Base-by-base conservation (phyloP, 1,139 yeast genomes). In the Yamadazyma dushanensis region DNA sequence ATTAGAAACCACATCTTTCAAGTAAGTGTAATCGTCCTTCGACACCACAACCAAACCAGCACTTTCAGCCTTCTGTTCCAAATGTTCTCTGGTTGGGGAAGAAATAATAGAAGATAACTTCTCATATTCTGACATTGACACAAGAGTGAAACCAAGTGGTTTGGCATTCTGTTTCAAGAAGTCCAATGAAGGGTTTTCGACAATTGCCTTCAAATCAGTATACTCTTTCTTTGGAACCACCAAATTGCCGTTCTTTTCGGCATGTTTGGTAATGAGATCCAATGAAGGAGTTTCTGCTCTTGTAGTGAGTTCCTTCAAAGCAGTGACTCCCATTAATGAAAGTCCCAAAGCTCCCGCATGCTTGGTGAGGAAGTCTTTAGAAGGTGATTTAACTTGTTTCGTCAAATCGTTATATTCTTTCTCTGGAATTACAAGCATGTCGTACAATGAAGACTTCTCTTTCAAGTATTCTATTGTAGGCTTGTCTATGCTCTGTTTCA, bases 31-130 rank as follows among this genome's bases (percentile, higher is more conserved):
- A 14, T 57, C 62, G 8, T 46, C 49, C 8, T 48, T 44, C 4
- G 68, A 53, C 31, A 72, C 44, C 8, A 70, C 57, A 11, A 59
- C 56, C 25, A 67, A 47, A 5, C 66, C 68, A 16, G 56, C 54
- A 13, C 55, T 41, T 31, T 52, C 54, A 1, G 73, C 73, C 34
- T 57, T 57, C 16, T 54, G 59, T 31, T 56, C 57, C 20, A 68
- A 47, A 31, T 63, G 66, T 26, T 62, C 67, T 27, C 59, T 47
- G 1, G 66, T 48, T n/a, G 73, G 73, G 5, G 61, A 43, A 7
- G 59, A 44, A 17, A 57, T 52, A 26, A 57, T 47, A 10, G 56
- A 50, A 0, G 57, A 54, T 23, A 66, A 47, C 15, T 57, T 54
- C 4, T 51, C 49, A 31, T 55, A 56, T 17, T 60, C 61, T 2